Evolutionary conservation across 495 filamentous ascomycete species (phyloP).

Genomic region (Penicillium crystallinum): DNA sequence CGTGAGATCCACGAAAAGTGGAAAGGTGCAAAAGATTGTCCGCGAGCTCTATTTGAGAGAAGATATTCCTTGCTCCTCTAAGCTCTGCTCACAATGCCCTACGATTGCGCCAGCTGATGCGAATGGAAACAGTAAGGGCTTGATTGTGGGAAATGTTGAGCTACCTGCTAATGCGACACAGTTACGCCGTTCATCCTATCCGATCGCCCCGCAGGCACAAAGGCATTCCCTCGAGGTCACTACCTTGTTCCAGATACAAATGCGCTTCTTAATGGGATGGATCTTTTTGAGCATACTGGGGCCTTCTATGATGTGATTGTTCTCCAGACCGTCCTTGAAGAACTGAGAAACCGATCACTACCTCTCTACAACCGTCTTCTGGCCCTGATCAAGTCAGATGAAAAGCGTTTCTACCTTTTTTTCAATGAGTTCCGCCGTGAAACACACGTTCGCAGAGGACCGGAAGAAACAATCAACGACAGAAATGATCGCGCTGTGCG

Average conservation of each 20-base stretch:
- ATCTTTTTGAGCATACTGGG: constrained; percentile 85
- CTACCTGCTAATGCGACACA: constrained; percentile 37
- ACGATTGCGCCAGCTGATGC: constrained; percentile 68
- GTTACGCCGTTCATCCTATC: constrained; percentile 82
- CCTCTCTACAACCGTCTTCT: constrained; percentile 93
- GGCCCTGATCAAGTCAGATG: constrained; percentile 82
- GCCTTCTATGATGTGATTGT: constrained; percentile 95
- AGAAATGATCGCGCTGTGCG: constrained; percentile 91
- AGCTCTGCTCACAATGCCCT: constrained; percentile 72
- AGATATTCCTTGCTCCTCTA: constrained; percentile 96
- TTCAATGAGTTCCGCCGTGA: constrained; percentile 97
- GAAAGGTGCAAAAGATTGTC: constrained; percentile 98
- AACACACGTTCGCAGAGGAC: constrained; percentile 71
- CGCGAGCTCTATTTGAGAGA: constrained; percentile 90
- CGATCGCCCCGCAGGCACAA: constrained; percentile 76
- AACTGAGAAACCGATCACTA: constrained; percentile 86
- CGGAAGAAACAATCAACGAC: constrained; percentile 89
- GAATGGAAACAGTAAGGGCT: constrained; percentile 59
- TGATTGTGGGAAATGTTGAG: not conserved
- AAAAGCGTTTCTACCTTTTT: constrained; percentile 96
- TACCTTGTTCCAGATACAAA: constrained; percentile 97
- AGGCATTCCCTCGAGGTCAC: constrained; percentile 75
- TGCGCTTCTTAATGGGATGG: constrained; percentile 91
- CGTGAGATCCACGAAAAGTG: constrained; percentile 84
- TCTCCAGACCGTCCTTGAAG: constrained; percentile 91